Conservation (phyloP, 257 asterid genomes). For the Solanum paucissectum region DNA sequence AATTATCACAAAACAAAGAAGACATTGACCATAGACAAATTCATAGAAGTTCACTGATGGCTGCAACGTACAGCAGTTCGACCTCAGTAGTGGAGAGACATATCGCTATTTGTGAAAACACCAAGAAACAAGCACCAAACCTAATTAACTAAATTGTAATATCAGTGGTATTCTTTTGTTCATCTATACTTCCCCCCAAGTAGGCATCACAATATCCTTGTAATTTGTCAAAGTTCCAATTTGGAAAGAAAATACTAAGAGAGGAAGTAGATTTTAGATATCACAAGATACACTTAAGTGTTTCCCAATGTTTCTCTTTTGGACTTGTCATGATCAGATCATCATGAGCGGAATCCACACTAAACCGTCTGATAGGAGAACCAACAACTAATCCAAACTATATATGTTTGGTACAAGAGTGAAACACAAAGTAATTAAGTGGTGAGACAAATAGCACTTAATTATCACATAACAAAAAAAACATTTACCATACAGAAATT, state of each 20-base stretch:
- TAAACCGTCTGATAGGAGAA: too few species aligned
- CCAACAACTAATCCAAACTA: too few species aligned
- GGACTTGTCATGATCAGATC: too few species aligned
- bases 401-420: too few species aligned
- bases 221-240: background rate
- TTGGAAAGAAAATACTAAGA: background rate
- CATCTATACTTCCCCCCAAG: background rate
- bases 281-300: background rate
- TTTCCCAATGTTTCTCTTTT: too few species aligned
- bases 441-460: background rate
- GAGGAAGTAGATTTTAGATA: background rate
- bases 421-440: background rate
- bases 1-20: too few species aligned
- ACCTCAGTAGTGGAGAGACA: background rate
- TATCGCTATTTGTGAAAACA: background rate
- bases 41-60: background rate
- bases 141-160: background rate
- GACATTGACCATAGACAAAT: background rate
- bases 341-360: too few species aligned
- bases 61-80: background rate
- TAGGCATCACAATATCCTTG: background rate
- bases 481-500: background rate
- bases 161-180: background rate
- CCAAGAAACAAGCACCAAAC: background rate
- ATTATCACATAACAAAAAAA: too few species aligned